Evolutionary conservation across 352 stramenopile genomes (phyloP).

Genomic region (Paralagenidium karlingii): DNA sequence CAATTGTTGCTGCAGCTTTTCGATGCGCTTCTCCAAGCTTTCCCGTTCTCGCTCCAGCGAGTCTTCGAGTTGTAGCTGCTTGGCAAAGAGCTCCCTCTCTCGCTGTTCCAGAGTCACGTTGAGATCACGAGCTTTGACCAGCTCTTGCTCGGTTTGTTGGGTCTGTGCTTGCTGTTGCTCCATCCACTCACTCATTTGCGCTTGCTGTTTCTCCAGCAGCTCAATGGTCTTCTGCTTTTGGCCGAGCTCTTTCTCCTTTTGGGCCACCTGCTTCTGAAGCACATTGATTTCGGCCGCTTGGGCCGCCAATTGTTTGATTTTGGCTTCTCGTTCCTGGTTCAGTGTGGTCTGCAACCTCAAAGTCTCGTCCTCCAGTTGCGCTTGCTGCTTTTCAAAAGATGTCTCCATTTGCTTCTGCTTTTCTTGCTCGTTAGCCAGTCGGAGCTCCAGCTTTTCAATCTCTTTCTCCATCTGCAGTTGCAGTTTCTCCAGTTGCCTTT

Average conservation of each 20-base stretch:
- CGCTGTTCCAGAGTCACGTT: slow-evolving; percentile 16
- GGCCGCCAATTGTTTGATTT: slow-evolving; percentile 49
- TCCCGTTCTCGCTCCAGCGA: slow-evolving; percentile 16
- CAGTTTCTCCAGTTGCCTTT: slow-evolving; percentile 17
- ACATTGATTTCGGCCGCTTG: slow-evolving; percentile 39
- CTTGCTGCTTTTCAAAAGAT: slow-evolving; percentile 16
- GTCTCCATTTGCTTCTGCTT: too few species aligned
- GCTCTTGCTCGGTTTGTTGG: slow-evolving; percentile 11
- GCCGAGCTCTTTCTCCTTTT: slow-evolving; percentile 17
- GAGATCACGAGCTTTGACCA: slow-evolving; percentile 8
- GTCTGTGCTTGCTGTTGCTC: slow-evolving; percentile 14
- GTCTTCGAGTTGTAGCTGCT: slow-evolving; percentile 9
- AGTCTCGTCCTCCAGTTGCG: too few species aligned
- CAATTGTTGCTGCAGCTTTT: slow-evolving; percentile 47
- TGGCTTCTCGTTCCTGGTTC: slow-evolving; percentile 35
- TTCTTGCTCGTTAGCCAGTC: slow-evolving; percentile 32
- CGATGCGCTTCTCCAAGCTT: slow-evolving; percentile 21
- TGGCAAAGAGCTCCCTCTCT: slow-evolving; percentile 10
- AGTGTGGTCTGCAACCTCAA: slow-evolving; percentile 19
- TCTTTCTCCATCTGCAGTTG: slow-evolving; percentile 24
- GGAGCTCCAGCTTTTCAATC: slow-evolving; percentile 35
- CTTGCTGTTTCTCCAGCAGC: slow-evolving; percentile 25
- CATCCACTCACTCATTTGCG: slow-evolving; percentile 23
- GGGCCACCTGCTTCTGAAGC: slow-evolving; percentile 39
- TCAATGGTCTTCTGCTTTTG: slow-evolving; percentile 23